These are phyloP conservation scores for Rhamnella rubrinervis DNA, from an alignment of 331 rosid species.

Conservation along the genomic window DNA sequence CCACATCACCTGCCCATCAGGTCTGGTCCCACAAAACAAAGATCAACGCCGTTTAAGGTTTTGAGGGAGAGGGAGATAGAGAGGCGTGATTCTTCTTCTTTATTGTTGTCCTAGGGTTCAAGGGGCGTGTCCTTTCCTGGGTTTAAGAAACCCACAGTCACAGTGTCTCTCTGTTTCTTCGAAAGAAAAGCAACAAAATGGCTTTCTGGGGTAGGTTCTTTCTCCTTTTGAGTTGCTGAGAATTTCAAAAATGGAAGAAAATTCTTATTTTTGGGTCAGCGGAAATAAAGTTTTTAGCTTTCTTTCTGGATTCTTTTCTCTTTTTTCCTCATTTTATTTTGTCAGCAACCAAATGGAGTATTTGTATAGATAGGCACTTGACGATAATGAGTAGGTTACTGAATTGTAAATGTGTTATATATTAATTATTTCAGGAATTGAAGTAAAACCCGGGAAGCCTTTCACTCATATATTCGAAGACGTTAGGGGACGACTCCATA, in stretches of 20 bases:
- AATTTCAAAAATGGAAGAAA: background rate
- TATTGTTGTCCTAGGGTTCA: background rate
- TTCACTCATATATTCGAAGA: conserved; percentile 48
- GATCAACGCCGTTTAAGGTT: background rate
- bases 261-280: too few species aligned
- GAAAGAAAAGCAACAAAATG: conserved; percentile 23
- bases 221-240: background rate
- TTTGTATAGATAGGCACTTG: background rate
- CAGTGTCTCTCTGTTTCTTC: background rate
- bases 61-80: background rate
- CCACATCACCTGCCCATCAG: background rate
- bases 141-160: background rate
- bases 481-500: conserved; percentile 72
- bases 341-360: background rate
- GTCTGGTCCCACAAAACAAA: background rate
- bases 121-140: background rate
- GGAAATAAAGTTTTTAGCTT: background rate
- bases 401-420: conserved; percentile 2
- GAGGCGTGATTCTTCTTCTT: background rate
- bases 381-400: conserved; percentile 8
- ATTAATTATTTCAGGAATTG: conserved; percentile 49
- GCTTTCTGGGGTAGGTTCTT: conserved; percentile 63
- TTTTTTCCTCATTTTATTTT: background rate
- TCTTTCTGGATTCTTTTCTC: background rate
- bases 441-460: conserved; percentile 85